Evolutionary conservation across 257 asterid species (phyloP), one percentile per base, ranked within the genome.

Genomic region (Capsicum chinense): DNA sequence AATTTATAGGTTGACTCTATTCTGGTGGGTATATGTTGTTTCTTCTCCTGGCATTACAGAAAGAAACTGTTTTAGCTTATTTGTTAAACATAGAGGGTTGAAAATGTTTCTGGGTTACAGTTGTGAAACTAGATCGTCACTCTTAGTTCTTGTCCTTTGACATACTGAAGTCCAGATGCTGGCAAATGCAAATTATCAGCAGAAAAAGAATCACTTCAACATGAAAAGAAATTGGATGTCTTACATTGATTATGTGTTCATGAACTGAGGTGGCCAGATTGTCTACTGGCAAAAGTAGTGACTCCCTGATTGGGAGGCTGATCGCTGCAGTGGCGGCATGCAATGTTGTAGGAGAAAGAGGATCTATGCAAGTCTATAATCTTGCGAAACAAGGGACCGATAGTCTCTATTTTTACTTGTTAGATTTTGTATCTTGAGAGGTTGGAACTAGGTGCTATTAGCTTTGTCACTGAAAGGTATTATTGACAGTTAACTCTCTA

Each of bases 211-310:
- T 16, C 0, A 17, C 56, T 16, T 15, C 79, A 3, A 39, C 39
- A 7, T 42, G 56, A 39, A 69, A 69, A 69, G 13, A 69, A 69
- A 69, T 8, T 14, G 56, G 56, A 42, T 69, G 14, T 69, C 9
- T 4, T 1, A 21, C 13, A 3, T 39, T 68, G 78, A 39, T 26
- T 68, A 15, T 15, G 54, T 7, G 26, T 39, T 0, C 52, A 4
- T 15, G 39, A 68, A 68, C 4, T 68, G 52, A 37, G 54, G 54
- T 68, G 0, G 54, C 14, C 13, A 68, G 12, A 0, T 15, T 68
- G 78, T 68, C 54, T 68, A 0, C 78, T 37, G 54, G 78, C 54
- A 69, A 69, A 69, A 69, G 79, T 39, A 68, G 76, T 7, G 52
- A 68, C 76, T 67, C 26, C 0, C 54, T 39, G 56, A 16, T 68